Evolutionary conservation across 192 early-diverging fungal species (phyloP), one percentile per base, ranked within the genome.

Genomic region (Entrophospora sp.): DNA sequence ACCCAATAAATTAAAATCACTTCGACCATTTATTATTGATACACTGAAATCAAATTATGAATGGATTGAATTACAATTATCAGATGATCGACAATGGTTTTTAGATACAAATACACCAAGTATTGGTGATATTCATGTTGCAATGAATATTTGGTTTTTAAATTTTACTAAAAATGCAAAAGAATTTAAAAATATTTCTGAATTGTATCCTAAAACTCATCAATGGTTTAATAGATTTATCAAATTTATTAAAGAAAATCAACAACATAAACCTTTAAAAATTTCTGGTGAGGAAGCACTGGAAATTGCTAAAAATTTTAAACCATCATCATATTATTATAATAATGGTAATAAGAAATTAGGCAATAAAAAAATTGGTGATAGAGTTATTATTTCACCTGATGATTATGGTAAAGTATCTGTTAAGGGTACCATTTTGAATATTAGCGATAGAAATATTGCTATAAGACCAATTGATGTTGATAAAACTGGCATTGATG

Each of bases 371-470:
- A 46, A 48, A 9, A 34, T 65, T 4, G 74, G 74, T 0, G 62
- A 72, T n/a, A 18, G 59, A 14, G 68, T 78, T 22, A 51, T 30
- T 0, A 64, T 78, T 18, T 18, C 35, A 27, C 77, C 77, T 0
- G 69, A 77, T 37, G 77, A 78, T 30, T 74, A 77, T 48, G 77
- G 77, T 16, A 77, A 73, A 37, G 45, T 73, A 27, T 71, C 74
- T 48, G 64, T 69, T 5, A 52, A 30, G 22, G 74, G 74, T 5
- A 25, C 24, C 30, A 67, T 75, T 63, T 62, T 75, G 1, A 64
- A 61, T 53, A 61, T 73, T 16, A 42, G 63, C 0, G 16, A 13
- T 13, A 34, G 37, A 4, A 5, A 36, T 9, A 57, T 73, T 3
- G 40, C 13, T 7, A 73, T 73, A 36, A 51, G 37, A 5, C 72